These are phyloP conservation scores for Apiospora marii DNA, from an alignment of 2,329 filamentous ascomycete species.

Conservation along the genomic window DNA sequence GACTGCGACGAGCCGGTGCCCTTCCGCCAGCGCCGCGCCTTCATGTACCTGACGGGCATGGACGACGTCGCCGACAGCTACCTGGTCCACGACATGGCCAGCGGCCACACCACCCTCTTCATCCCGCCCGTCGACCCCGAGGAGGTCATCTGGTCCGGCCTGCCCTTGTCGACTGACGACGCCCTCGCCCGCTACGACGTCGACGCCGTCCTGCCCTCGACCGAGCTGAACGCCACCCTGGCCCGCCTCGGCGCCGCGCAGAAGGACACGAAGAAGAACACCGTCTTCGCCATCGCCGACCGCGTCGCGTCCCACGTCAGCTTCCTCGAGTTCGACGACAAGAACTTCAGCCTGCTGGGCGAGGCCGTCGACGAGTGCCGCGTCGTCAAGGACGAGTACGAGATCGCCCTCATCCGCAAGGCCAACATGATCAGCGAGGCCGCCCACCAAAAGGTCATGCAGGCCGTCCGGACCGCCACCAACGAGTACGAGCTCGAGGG, in stretches of 20 bases:
- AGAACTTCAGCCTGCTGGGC: conserved; percentile 64
- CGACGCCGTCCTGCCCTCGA: conserved; percentile 76
- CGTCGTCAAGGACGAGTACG: conserved; percentile 77
- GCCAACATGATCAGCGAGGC: conserved; percentile 75
- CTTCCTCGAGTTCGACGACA: conserved; percentile 74
- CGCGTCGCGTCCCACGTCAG: conserved; percentile 78
- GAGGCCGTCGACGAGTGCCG: conserved; percentile 73
- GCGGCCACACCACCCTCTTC: conserved; percentile 81
- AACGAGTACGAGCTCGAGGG: conserved; percentile 88
- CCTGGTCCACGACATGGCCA: conserved; percentile 80
- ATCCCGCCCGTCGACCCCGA: conserved; percentile 91
- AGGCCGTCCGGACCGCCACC: conserved; percentile 66
- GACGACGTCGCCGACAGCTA: conserved; percentile 78
- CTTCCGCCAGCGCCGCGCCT: conserved; percentile 89
- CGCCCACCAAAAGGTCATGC: conserved; percentile 70
- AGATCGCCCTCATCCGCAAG: conserved; percentile 75
- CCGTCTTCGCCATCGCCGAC: conserved; percentile 78
- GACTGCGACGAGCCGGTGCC: conserved; percentile 86
- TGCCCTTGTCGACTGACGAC: conserved; percentile 80
- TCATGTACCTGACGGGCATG: conserved; percentile 94
- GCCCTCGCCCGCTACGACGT: conserved; percentile 81
- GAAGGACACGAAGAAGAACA: conserved; percentile 42
- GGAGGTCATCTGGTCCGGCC: conserved; percentile 90
- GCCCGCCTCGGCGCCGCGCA: conserved; percentile 54
- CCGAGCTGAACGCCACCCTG: conserved; percentile 78